phyloP scores from a whole-genome alignment of 805 yeast genomes.

The Metschnikowia santaceciliae region DNA sequence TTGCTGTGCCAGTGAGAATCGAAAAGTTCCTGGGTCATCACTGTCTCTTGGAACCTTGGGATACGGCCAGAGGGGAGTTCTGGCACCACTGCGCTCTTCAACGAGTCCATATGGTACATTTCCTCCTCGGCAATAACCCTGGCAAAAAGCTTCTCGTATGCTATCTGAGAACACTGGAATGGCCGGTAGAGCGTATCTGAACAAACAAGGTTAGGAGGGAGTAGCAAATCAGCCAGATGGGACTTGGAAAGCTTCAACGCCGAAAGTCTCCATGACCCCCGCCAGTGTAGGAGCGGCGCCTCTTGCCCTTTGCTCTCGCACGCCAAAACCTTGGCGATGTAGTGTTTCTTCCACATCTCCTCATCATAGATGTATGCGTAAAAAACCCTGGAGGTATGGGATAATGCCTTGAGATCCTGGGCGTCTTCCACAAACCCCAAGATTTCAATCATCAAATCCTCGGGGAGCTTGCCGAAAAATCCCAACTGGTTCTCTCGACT shows the following conservation, averaged over 20 bases:
- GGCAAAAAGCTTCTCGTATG: conserved; percentile 49
- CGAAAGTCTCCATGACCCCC: conserved; percentile 78
- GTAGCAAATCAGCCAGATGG: conserved; percentile 43
- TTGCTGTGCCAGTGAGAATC: conserved; percentile 40
- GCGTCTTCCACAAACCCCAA: conserved; percentile 47
- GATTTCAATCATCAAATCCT: conserved; percentile 58
- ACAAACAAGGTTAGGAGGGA: conserved; percentile 51
- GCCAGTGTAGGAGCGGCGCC: conserved; percentile 44
- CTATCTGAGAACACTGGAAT: conserved; percentile 71
- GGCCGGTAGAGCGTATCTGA: conserved; percentile 82
- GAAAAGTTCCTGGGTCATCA: conserved; percentile 45
- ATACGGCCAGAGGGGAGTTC: conserved; percentile 40
- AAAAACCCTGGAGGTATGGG: conserved; percentile 59
- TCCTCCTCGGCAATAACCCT: conserved; percentile 48
- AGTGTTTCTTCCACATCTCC: conserved; percentile 73
- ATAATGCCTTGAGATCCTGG: conserved; percentile 46
- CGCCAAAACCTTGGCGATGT: conserved; percentile 21
- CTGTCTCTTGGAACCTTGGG: conserved; percentile 47
- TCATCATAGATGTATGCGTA: conserved; percentile 75
- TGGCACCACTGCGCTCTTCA: conserved; percentile 6
- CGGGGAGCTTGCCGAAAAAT: conserved; percentile 47
- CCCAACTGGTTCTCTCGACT: conserved; percentile 47
- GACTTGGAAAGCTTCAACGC: conserved; percentile 34
- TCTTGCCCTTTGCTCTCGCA: conserved; percentile 11
- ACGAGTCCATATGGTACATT: conserved; percentile 22